A percentile compares a stretch with the other conserved stretches of the same genome.
These are phyloP conservation scores for Phragmites australis DNA, from an alignment of 176 grass and related monocot species.

Conservation along the genomic window DNA sequence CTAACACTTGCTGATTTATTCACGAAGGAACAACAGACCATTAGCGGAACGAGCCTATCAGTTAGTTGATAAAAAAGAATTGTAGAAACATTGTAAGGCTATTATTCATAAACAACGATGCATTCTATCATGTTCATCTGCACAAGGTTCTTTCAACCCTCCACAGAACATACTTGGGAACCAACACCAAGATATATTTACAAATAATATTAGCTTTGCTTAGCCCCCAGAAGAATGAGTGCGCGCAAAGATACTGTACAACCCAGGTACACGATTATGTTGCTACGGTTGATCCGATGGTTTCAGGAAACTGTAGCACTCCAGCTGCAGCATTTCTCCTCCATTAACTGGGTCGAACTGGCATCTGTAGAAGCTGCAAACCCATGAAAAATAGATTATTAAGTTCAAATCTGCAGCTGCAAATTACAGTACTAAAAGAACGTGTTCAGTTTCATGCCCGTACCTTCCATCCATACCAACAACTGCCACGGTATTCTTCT, in stretches of 20 bases:
- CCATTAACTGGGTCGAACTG: constrained; percentile 71
- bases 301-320: constrained; percentile 95
- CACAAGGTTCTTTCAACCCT: constrained; percentile 17
- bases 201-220: constrained; percentile 48
- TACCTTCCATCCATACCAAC: constrained; percentile 99
- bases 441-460: background rate
- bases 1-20: background rate
- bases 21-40: background rate
- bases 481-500: constrained; percentile 88
- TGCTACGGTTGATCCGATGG: constrained; percentile 43
- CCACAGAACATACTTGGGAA: constrained; percentile 15
- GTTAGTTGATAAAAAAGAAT: background rate
- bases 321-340: constrained; percentile 91
- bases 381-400: background rate
- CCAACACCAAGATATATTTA: constrained; percentile 48
- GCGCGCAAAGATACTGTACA: constrained; percentile 47
- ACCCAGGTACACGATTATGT: constrained; percentile 12
- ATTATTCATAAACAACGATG: constrained; percentile 19
- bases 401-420: background rate
- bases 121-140: constrained; percentile 40
- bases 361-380: constrained; percentile 87
- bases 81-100: background rate
- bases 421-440: background rate
- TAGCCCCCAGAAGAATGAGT: background rate
- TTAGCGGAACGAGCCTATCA: background rate